phyloP scores from a whole-genome alignment of 441 rosid genomes.

The Pelargonium myrrhifolium region DNA sequence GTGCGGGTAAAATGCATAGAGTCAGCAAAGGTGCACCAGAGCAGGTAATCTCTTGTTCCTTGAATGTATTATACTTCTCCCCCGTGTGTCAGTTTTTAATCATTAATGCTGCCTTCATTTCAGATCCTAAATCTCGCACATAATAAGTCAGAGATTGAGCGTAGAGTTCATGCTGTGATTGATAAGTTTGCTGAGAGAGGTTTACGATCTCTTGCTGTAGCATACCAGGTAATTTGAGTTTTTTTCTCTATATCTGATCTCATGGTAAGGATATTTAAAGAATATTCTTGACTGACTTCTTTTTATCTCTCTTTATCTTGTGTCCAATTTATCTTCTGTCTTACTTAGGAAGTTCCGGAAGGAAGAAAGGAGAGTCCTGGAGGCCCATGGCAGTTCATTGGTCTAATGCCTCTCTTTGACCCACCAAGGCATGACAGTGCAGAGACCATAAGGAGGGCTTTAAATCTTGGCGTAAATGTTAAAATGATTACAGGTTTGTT shows the following conservation, averaged over 20 bases:
- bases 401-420: conserved; percentile 46
- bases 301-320: too few relatives aligned
- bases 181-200: conserved; percentile 61
- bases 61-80: too few relatives aligned
- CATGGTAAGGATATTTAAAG: too few relatives aligned
- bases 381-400: conserved; percentile 49
- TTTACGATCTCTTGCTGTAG: conserved; percentile 62
- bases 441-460: conserved; percentile 39
- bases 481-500: conserved; percentile 43
- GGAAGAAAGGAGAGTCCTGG: conserved; percentile 40
- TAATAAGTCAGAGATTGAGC: conserved; percentile 31
- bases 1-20: conserved; percentile 44
- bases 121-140: background rate
- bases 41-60: conserved; percentile 27
- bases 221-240: conserved; percentile 27
- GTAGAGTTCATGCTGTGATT: conserved; percentile 49
- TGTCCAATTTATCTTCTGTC: too few relatives aligned
- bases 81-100: background rate
- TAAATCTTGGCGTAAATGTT: conserved; percentile 44
- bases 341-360: conserved; percentile 34
- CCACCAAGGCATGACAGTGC: conserved; percentile 43
- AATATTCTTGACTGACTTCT: too few relatives aligned
- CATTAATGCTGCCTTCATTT: too few relatives aligned
- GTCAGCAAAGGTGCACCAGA: conserved; percentile 65
- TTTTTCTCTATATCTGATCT: too few relatives aligned